phyloP scores from a whole-genome alignment of 1,284 basidiomycete genomes.

The Puccinia triticina region DNA sequence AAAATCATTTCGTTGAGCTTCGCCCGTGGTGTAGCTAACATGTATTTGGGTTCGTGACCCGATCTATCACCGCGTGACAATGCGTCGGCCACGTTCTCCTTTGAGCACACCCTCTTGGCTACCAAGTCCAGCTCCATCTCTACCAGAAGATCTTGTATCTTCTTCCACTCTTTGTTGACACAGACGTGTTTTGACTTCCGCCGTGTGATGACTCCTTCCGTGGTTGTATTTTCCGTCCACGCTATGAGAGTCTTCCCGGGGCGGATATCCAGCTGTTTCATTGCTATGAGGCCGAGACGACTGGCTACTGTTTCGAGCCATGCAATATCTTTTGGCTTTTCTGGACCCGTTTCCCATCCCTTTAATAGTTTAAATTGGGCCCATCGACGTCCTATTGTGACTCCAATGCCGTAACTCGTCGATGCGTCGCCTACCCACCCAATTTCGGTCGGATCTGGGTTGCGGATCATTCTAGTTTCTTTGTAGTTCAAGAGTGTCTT shows the following conservation, averaged over 20 bases:
- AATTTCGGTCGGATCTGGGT: not conserved
- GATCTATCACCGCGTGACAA: no score
- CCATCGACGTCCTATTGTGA: not conserved
- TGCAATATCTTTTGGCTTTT: no score
- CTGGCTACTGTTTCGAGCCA: no score
- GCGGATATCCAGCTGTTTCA: no score
- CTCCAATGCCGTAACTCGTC: conserved; percentile 14
- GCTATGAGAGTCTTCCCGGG: not conserved
- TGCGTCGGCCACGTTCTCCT: conserved; percentile 13
- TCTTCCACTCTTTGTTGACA: no score
- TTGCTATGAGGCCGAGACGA: not conserved
- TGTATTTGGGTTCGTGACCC: not conserved
- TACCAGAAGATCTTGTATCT: not conserved
- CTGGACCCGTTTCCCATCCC: not conserved
- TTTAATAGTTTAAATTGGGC: not conserved
- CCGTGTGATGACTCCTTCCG: no score
- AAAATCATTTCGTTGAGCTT: no score
- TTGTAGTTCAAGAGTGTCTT: not conserved
- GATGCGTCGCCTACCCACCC: conserved; percentile 27
- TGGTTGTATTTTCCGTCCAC: no score
- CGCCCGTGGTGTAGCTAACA: not conserved
- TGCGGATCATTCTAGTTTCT: not conserved
- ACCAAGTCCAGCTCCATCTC: not conserved
- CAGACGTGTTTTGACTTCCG: no score
- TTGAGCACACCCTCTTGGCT: not conserved